A percentile compares a stretch with the other conserved stretches of the same genome.
These are phyloP conservation scores for Aspergillus vadensis DNA, from an alignment of 2,329 filamentous ascomycete genomes.

Conservation along the genomic window DNA sequence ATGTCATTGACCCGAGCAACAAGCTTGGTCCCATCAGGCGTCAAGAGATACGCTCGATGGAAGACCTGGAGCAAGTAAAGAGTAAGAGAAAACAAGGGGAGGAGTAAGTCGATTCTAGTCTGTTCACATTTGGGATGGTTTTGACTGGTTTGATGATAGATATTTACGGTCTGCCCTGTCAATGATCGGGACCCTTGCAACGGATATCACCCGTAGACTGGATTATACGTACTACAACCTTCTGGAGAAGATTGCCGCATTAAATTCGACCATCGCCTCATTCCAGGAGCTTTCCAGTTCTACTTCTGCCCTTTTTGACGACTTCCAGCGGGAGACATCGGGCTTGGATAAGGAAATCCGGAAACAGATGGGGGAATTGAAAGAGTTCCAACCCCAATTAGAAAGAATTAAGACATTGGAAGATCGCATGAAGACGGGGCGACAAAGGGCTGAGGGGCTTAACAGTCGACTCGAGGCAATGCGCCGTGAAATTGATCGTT, in stretches of 20 bases:
- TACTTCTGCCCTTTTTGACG: slow-evolving; percentile 36
- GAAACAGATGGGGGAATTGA: slow-evolving; percentile 41
- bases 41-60: slow-evolving; percentile 35
- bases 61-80: slow-evolving; percentile 39
- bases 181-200: slow-evolving; percentile 41
- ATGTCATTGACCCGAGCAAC: slow-evolving; percentile 30
- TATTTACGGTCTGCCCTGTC: slow-evolving; percentile 38
- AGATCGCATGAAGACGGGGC: slow-evolving; percentile 41
- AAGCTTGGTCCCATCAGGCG: slow-evolving; percentile 30
- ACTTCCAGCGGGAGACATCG: slow-evolving; percentile 42
- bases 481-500: slow-evolving; percentile 42
- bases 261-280: slow-evolving; percentile 43
- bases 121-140: background rate
- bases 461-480: slow-evolving; percentile 43
- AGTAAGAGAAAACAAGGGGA: slow-evolving; percentile 77
- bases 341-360: slow-evolving; percentile 40
- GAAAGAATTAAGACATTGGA: slow-evolving; percentile 41
- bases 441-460: slow-evolving; percentile 38
- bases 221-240: slow-evolving; percentile 54
- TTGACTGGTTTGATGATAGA: slow-evolving; percentile 20
- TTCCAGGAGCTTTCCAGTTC: slow-evolving; percentile 46
- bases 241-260: slow-evolving; percentile 45
- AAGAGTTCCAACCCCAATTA: slow-evolving; percentile 42
- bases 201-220: slow-evolving; percentile 48
- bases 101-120: slow-evolving; percentile 59